Evolutionary conservation across 192 early-diverging fungal genomes (phyloP), one percentile per base, ranked within the genome.

Genomic region (Backusella luteola): DNA sequence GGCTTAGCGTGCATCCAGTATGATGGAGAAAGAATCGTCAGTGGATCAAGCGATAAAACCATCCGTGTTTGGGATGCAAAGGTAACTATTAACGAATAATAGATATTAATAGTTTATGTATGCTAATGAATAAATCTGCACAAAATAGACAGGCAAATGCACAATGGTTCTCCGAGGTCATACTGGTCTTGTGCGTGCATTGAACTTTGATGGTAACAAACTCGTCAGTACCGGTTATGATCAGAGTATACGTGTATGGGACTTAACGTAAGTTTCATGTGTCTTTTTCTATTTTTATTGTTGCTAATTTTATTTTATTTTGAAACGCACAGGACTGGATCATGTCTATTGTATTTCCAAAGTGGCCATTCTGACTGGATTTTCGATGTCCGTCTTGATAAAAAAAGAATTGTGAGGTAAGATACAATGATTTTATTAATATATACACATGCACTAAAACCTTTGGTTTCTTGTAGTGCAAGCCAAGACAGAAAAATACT

Each of bases 241-340:
- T 85, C 91, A 97, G 77, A 91, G 92, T 1, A 93, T 99, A 69
- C 95, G 95, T 80, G 93, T 99, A 34, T 99, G 97, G 98, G 95
- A 99, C 81, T 83, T 93, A 52, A 83, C 85, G 41, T 81, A 75
- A 75, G 73, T 34, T 38, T 67, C 35, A 46, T 29, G 32, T 41
- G 36, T 11, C 19, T 63, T 63, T 63, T 67, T 32, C 14, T 35
- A 35, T 67, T 34, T 12, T 35, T 35, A 29, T 46, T 32, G 17
- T 12, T 35, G 12, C 39, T 26, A 4, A 46, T 71, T 34, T 71
- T 29, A 12, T 17, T 23, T 42, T 26, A 6, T 32, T 34, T 71
- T 46, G 12, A 36, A 46, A 17, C 38, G 1, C 9, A 23, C 35
- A 79, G 78, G 11, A 90, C 92, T 6, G 96, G 95, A 11, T 74